These are phyloP conservation scores for Botrytis deweyae DNA, from an alignment of 2,329 filamentous ascomycete species.

Conservation along the genomic window DNA sequence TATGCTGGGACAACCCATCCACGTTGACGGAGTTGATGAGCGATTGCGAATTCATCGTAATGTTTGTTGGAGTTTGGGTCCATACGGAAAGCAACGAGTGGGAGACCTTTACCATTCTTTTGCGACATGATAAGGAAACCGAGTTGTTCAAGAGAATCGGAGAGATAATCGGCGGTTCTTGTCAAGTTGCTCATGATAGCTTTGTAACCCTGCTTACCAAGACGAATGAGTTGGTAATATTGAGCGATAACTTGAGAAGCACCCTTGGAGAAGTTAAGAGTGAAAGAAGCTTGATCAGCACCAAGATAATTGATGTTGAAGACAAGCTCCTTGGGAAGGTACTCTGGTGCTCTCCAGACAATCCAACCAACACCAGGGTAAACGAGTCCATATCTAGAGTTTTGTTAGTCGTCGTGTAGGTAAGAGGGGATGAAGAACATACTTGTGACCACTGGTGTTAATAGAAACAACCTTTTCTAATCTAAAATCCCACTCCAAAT, in stretches of 20 bases:
- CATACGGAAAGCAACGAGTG: slow-evolving; percentile 86
- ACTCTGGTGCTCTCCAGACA: slow-evolving; percentile 81
- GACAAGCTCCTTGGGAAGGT: slow-evolving; percentile 80
- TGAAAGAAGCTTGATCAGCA: slow-evolving; percentile 92
- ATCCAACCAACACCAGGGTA: slow-evolving; percentile 96
- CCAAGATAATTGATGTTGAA: slow-evolving; percentile 99
- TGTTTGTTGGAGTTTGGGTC: slow-evolving; percentile 53
- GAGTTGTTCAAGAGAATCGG: slow-evolving; percentile 66
- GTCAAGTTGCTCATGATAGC: slow-evolving; percentile 94
- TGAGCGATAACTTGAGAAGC: slow-evolving; percentile 93
- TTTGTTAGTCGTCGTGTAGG: slow-evolving; percentile 14
- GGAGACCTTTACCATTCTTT: slow-evolving; percentile 72
- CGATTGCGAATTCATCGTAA: slow-evolving; percentile 75
- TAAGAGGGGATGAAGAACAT: slow-evolving; percentile 41
- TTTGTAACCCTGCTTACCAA: slow-evolving; percentile 89
- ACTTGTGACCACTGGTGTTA: slow-evolving; percentile 93
- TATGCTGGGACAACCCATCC: slow-evolving; percentile 96
- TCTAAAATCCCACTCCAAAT: slow-evolving; percentile 88
- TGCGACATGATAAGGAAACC: slow-evolving; percentile 90
- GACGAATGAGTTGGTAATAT: slow-evolving; percentile 94
- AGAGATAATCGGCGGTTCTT: slow-evolving; percentile 83
- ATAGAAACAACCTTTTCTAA: slow-evolving; percentile 87
- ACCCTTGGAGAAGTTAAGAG: slow-evolving; percentile 95
- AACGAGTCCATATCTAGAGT: slow-evolving; percentile 58
- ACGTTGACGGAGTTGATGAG: slow-evolving; percentile 80